Conservation (phyloP, 768 basidiomycete species). For the Suillus subluteus region DNA sequence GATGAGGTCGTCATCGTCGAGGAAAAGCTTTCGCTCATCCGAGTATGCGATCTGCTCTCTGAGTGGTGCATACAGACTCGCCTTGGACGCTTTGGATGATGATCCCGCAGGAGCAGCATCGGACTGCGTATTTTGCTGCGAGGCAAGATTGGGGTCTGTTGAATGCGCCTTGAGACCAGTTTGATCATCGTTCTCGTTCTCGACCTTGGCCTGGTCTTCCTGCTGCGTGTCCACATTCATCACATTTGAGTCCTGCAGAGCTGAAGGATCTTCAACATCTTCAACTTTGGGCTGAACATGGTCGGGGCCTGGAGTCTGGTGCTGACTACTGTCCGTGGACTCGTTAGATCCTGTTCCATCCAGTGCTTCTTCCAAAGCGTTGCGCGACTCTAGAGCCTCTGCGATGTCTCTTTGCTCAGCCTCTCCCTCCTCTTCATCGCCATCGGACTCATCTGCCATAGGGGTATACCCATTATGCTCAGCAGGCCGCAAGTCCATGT, state of each 20-base stretch:
- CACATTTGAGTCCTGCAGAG: slow-evolving; percentile 32
- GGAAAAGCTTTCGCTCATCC: slow-evolving; percentile 50
- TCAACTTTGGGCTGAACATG: slow-evolving; percentile 50
- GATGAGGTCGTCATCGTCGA: slow-evolving; percentile 54
- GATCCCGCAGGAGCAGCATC: slow-evolving; percentile 28
- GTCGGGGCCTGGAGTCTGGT: slow-evolving; percentile 31
- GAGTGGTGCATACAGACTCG: slow-evolving; percentile 55
- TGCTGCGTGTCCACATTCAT: slow-evolving; percentile 42
- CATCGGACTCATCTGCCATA: slow-evolving; percentile 46
- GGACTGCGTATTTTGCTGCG: slow-evolving; percentile 43
- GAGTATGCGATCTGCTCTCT: slow-evolving; percentile 59
- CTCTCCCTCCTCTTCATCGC: slow-evolving; percentile 64
- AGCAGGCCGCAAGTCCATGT: slow-evolving; percentile 30
- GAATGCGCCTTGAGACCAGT: slow-evolving; percentile 59
- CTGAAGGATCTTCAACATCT: slow-evolving; percentile 61
- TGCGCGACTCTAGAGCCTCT: slow-evolving; percentile 61
- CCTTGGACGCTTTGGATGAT: slow-evolving; percentile 46
- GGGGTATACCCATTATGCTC: slow-evolving; percentile 14
- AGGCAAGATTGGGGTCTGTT: slow-evolving; percentile 53
- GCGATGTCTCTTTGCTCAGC: slow-evolving; percentile 54
- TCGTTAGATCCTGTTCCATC: slow-evolving; percentile 38
- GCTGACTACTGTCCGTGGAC: slow-evolving; percentile 40
- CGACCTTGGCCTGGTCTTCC: slow-evolving; percentile 29
- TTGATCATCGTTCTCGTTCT: slow-evolving; percentile 21
- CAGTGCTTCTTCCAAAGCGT: slow-evolving; percentile 61